These are phyloP conservation scores for Naematelia encephala DNA, from an alignment of 768 basidiomycete species.

Conservation along the genomic window DNA sequence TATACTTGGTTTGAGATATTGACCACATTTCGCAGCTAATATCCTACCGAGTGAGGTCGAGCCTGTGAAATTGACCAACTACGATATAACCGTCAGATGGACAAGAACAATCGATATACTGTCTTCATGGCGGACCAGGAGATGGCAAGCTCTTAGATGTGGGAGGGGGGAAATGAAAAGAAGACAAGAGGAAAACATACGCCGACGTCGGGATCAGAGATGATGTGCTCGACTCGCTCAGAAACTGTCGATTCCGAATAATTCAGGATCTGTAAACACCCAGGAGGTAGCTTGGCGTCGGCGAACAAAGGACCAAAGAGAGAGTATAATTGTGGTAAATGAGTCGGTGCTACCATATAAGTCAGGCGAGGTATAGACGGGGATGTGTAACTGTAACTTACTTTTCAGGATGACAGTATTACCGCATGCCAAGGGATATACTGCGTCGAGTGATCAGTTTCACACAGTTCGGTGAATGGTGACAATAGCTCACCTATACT, in stretches of 20 bases:
- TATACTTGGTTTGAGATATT: slow-evolving; percentile 50
- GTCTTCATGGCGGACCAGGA: too few relatives aligned
- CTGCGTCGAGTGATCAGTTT: slow-evolving; percentile 12
- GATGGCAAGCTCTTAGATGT: too few relatives aligned
- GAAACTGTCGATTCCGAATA: slow-evolving; percentile 28
- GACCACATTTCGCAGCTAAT: slow-evolving; percentile 48
- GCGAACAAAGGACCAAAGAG: slow-evolving; percentile 49
- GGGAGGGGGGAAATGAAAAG: too few relatives aligned
- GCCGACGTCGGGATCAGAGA: slow-evolving; percentile 26
- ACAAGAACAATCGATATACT: too few relatives aligned
- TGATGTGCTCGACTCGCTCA: slow-evolving; percentile 29
- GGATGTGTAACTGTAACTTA: too few relatives aligned
- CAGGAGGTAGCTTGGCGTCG: slow-evolving; percentile 61
- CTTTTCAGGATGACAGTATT: slow-evolving; percentile 51
- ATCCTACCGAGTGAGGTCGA: slow-evolving; percentile 46
- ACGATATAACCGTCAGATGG: background rate
- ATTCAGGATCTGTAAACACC: slow-evolving; percentile 57
- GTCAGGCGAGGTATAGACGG: background rate
- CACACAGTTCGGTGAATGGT: background rate
- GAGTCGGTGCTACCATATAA: slow-evolving; percentile 38
- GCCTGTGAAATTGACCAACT: slow-evolving; percentile 56
- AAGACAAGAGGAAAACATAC: slow-evolving; percentile 17
- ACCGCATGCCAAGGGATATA: slow-evolving; percentile 52
- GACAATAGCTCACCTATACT: slow-evolving; percentile 27
- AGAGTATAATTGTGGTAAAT: slow-evolving; percentile 47